Base-by-base conservation (phyloP, 208 protist species). In the Blastocrithidia nonstop region DNA sequence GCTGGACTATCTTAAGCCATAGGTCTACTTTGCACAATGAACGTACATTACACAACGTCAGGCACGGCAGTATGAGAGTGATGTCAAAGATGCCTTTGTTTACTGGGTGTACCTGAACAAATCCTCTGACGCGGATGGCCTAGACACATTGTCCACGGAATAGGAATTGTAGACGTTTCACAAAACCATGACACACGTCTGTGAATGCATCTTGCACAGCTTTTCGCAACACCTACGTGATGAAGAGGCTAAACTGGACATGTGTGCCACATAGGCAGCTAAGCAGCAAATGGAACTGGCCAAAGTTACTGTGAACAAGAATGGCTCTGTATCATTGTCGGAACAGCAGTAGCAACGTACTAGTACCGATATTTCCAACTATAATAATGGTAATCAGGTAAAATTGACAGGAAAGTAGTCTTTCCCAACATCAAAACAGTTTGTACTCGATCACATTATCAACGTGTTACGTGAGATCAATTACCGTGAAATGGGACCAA, bases 401-500 rank as follows among this genome's bases (percentile, higher is more conserved):
- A 44, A 2, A 24, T 43, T 36, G 17, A 16, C 20, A 9, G 26
- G 39, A 43, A 20, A 15, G 42, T 54, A 13, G 49, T 61, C 20
- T 89, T 89, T 53, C n/a, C 81, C 80, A 1, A 71, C 81, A 48
- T 88, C 86, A 13, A 66, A 77, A 42, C 66, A 88, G 49, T 94
- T 80, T 65, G 77, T 91, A 28, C 57, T 54, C 6, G 57, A 67
- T 32, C 69, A 89, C 59, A 78, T 91, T 13, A 80, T 90, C 46
- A 77, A 67, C 55, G 66, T 96, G n/a, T 56, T 96, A 57, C 61
- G 78, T n/a, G 73, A 89, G 62, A 58, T 94, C n/a, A 74, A 76
- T 50, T 61, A 61, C 19, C 63, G 79, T 16, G 66, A 93, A 32
- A 84, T 93, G 72, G 76, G 86, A 13, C 90, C 90, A 21, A 76